Percentiles rank a stretch among this genome's conserved stretches.
phyloP scores from a whole-genome alignment of 2,329 filamentous ascomycete genomes.

The Aureobasidium sp. region DNA sequence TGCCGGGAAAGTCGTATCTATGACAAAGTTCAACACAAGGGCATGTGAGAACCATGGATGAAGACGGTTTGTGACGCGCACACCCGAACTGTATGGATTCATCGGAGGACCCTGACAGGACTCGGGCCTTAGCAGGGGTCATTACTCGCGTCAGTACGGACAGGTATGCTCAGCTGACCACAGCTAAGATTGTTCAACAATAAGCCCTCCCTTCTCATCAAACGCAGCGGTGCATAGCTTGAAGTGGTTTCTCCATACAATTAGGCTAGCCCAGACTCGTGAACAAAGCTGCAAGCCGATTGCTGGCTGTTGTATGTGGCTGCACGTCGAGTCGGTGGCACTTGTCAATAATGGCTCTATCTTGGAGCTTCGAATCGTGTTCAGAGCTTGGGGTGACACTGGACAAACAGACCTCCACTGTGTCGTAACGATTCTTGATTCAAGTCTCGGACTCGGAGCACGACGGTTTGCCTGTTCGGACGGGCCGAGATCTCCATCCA shows the following conservation, averaged over 20 bases:
- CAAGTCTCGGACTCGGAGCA: neutral
- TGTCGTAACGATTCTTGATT: neutral
- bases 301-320: neutral
- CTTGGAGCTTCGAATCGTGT: neutral
- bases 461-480: slow-evolving; percentile 5
- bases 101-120: slow-evolving; percentile 9
- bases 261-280: neutral
- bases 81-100: neutral
- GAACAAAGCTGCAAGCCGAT: neutral
- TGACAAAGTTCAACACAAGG: neutral
- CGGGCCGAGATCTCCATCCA: slow-evolving; percentile 2
- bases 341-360: neutral
- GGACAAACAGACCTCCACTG: neutral
- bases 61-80: slow-evolving; percentile 10
- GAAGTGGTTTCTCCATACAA: neutral
- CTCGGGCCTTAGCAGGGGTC: neutral
- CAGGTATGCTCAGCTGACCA: slow-evolving; percentile 4
- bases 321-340: neutral
- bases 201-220: neutral
- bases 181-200: slow-evolving; percentile 4
- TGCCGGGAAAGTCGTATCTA: neutral
- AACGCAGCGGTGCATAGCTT: neutral
- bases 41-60: neutral
- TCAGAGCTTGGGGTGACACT: neutral
- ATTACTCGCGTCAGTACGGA: neutral